A percentile compares a stretch with the other conserved stretches of the same genome.
Evolutionary conservation across 129 eudicot genomes (phyloP).

Genomic region (Helianthus tuberosus): DNA sequence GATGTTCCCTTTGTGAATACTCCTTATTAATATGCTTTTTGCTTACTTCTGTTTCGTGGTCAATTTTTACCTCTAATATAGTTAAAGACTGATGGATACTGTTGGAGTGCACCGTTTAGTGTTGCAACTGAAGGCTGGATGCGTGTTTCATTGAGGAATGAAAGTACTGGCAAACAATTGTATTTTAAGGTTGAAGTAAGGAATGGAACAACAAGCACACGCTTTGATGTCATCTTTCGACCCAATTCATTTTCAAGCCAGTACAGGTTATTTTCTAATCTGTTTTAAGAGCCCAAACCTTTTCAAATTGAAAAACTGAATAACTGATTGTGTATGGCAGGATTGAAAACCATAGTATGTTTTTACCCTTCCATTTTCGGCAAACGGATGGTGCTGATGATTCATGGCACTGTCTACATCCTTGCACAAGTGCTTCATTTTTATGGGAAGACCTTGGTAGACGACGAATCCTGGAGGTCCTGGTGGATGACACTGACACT

Average conservation of each 20-base stretch:
- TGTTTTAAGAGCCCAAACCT: conserved; percentile 1
- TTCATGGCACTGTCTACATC: conserved; percentile 80
- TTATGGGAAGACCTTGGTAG: conserved; percentile 99
- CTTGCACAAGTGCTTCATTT: conserved; percentile 78
- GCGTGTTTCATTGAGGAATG: conserved; percentile 63
- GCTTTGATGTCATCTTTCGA: conserved; percentile 86
- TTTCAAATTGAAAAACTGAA: conserved; percentile 12
- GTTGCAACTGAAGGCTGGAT: conserved; percentile 81
- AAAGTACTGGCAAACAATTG: conserved; percentile 35
- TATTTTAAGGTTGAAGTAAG: conserved; percentile 73
- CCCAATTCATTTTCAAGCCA: conserved; percentile 83
- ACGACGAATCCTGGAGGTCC: conserved; percentile 63
- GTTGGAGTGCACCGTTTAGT: conserved; percentile 88
- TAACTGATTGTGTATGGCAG: conserved; percentile 39
- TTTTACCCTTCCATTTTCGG: conserved; percentile 76
- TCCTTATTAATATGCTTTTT: conserved; percentile 2
- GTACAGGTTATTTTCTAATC: conserved; percentile 61
- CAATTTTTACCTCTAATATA: conserved; percentile 28
- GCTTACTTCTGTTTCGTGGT: conserved; percentile 18
- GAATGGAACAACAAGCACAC: conserved; percentile 77
- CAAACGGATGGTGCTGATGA: conserved; percentile 74
- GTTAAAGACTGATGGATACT: conserved; percentile 72
- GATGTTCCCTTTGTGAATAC: background rate
- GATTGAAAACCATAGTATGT: conserved; percentile 92
- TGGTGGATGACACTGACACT: conserved; percentile 62